Conservation (phyloP, 495 filamentous ascomycete species). For the Achaetomiella virescens region DNA sequence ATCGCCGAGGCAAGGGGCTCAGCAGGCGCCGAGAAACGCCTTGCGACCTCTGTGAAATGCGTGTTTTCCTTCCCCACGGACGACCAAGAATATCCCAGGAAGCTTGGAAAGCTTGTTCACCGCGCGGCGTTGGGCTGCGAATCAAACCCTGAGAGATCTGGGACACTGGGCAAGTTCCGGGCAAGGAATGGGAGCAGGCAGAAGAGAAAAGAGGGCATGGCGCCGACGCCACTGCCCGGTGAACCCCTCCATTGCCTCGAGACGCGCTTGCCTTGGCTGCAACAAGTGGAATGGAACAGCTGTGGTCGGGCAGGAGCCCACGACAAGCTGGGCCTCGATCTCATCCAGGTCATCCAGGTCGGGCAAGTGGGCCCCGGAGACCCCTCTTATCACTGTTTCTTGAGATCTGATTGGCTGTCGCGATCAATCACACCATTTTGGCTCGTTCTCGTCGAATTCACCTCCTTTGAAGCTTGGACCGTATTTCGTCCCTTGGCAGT, state of each 20-base stretch:
- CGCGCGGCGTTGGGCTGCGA: constrained; percentile 6
- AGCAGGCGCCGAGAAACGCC: constrained; percentile 12
- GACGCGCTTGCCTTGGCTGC: no score
- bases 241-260: background rate
- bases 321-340: background rate
- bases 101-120: constrained; percentile 18
- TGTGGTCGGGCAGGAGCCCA: background rate
- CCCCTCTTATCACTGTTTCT: background rate
- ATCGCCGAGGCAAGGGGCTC: constrained; percentile 9
- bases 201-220: background rate
- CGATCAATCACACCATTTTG: constrained; percentile 5
- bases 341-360: background rate
- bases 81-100: constrained; percentile 17
- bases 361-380: background rate
- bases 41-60: constrained; percentile 18
- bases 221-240: background rate
- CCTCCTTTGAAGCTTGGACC: background rate
- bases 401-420: background rate
- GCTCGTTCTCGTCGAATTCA: background rate
- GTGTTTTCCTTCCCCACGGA: constrained; percentile 9
- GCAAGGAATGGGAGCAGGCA: background rate
- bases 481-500: no score
- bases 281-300: background rate
- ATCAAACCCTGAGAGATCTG: background rate
- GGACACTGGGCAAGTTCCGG: background rate